Conservation (phyloP, 2,329 filamentous ascomycete genomes). For the Claviceps quebecensis region DNA sequence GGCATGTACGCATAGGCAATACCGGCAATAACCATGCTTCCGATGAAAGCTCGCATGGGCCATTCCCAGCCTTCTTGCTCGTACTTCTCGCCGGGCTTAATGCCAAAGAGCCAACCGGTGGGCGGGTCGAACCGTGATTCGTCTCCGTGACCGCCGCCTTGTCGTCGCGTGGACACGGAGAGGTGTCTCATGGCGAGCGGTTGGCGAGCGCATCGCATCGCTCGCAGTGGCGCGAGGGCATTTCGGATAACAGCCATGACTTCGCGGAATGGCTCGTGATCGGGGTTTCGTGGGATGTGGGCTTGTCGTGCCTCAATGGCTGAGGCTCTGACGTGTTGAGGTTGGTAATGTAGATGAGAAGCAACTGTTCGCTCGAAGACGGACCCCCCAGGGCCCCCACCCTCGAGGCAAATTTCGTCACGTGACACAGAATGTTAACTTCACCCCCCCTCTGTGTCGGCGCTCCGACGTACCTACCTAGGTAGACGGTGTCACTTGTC, state of each 20-base stretch:
- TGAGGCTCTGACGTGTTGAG: constrained; percentile 2
- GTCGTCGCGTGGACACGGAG: constrained; percentile 29
- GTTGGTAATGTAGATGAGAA: neutral
- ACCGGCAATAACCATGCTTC: constrained; percentile 55
- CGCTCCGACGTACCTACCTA: neutral
- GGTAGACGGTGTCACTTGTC: no score
- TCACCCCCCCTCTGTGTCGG: neutral
- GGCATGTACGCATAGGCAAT: constrained; percentile 93
- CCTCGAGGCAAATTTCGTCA: neutral
- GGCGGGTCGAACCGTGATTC: constrained; percentile 80
- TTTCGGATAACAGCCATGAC: constrained; percentile 24
- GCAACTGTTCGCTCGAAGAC: neutral
- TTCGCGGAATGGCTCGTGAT: neutral
- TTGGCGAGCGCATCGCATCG: constrained; percentile 24
- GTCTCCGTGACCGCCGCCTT: constrained; percentile 30
- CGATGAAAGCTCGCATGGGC: constrained; percentile 72
- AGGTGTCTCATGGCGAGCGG: constrained; percentile 23
- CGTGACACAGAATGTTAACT: neutral
- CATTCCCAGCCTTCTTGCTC: constrained; percentile 95
- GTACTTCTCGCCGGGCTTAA: constrained; percentile 90
- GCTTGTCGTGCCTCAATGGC: constrained; percentile 16
- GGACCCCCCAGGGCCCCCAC: neutral
- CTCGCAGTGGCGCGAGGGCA: constrained; percentile 22
- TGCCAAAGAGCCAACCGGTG: constrained; percentile 80
- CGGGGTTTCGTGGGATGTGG: constrained; percentile 10